A percentile compares a stretch with the other conserved stretches of the same genome.
Conservation (phyloP, 2,329 filamentous ascomycete genomes). For the Alternaria infectoria region DNA sequence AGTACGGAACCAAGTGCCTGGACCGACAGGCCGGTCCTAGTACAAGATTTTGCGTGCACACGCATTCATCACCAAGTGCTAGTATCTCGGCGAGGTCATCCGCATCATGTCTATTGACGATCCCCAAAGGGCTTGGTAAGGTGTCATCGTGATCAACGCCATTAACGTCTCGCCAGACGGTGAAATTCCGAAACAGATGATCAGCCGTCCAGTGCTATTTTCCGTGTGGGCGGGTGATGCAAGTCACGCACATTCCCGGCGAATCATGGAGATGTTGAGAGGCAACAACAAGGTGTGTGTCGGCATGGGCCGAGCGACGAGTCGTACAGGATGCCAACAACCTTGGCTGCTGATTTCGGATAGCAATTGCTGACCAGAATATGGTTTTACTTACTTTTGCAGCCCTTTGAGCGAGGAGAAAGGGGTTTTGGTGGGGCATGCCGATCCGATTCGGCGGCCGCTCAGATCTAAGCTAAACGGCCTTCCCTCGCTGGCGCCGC, state of each 20-base stretch:
- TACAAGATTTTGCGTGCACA: constrained; percentile 10
- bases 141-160: constrained; percentile 26
- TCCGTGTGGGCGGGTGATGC: neutral
- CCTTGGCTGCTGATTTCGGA: constrained; percentile 6
- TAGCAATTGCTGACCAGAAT: constrained; percentile 10
- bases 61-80: constrained; percentile 25
- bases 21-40: constrained; percentile 12
- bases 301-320: constrained; percentile 7
- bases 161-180: constrained; percentile 23
- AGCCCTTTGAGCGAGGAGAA: constrained; percentile 15
- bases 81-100: constrained; percentile 40
- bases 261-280: neutral
- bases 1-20: constrained; percentile 9
- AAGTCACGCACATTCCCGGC: constrained; percentile 11
- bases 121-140: constrained; percentile 23
- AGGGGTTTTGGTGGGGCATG: constrained; percentile 40
- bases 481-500: constrained; percentile 36
- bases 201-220: constrained; percentile 11
- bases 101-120: constrained; percentile 19
- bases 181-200: constrained; percentile 7
- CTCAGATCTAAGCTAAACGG: constrained; percentile 44
- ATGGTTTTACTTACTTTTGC: constrained; percentile 23
- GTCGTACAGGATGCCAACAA: neutral
- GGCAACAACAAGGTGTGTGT: neutral
- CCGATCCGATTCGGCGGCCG: constrained; percentile 42